A percentile compares a stretch with the other conserved stretches of the same genome.
phyloP scores from a whole-genome alignment of 768 basidiomycete species.

The Trametes maxima region DNA sequence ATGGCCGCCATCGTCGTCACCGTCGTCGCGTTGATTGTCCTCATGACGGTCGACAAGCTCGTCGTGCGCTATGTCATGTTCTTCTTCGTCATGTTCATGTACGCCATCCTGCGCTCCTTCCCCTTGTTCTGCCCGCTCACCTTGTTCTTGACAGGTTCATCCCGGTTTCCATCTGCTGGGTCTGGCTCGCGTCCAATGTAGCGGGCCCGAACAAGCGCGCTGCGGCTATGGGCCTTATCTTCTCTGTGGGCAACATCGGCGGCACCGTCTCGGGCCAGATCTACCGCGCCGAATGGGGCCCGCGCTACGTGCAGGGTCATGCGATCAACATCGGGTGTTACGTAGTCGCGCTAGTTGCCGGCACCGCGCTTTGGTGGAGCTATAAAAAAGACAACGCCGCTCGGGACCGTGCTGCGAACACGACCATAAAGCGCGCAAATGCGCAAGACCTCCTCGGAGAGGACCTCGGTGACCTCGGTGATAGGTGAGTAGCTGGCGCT shows the following conservation, averaged over 20 bases:
- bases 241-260: constrained; percentile 38
- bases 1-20: constrained; percentile 24
- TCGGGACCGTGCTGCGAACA: constrained; percentile 24
- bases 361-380: constrained; percentile 29
- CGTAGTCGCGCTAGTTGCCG: constrained; percentile 29
- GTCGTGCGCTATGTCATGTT: constrained; percentile 37
- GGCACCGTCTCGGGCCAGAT: constrained; percentile 34
- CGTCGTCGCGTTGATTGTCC: constrained; percentile 34
- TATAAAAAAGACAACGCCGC: constrained; percentile 28
- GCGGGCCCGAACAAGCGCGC: constrained; percentile 36
- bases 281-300: constrained; percentile 35
- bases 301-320: constrained; percentile 38
- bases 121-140: not conserved
- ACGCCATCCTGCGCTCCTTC: constrained; percentile 12
- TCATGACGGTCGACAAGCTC: constrained; percentile 33
- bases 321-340: constrained; percentile 35
- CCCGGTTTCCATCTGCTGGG: constrained; percentile 33
- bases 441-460: constrained; percentile 29
- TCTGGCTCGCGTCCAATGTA: constrained; percentile 32
- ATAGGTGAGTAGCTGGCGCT: constrained; percentile 25
- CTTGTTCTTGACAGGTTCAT: constrained; percentile 27
- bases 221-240: constrained; percentile 35
- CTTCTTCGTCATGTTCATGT: constrained; percentile 39
- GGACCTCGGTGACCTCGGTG: constrained; percentile 33
- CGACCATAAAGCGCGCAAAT: constrained; percentile 7